Base-by-base conservation (phyloP, 2,329 filamentous ascomycete genomes). In the Claviceps cyperi region DNA sequence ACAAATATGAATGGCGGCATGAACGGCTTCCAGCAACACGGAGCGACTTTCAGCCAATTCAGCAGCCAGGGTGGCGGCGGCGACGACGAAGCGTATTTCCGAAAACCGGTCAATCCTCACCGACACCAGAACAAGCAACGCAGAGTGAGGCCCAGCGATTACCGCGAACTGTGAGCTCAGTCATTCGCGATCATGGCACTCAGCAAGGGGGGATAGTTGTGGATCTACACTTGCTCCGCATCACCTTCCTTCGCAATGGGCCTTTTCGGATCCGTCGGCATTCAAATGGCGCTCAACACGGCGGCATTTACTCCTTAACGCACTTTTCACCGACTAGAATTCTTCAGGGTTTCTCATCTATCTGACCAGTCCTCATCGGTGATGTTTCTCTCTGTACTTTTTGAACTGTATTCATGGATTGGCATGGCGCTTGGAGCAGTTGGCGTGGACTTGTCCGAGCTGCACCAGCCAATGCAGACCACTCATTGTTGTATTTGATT, bases 71-170 rank as follows among this genome's bases (percentile, higher is more conserved):
- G 80, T 4, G 28, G 28, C 28, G 28, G 28, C 24, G 24, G 24
- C 28, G 28, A 94, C 50, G 89, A 94, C 51, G 87, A 89, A 53
- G 86, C 92, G 6, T 98, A 98, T 68, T 94, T 97, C 65, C 80
- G 92, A 51, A 91, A 95, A 65, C 92, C 92, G 0, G 86, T 97
- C 54, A 98, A 98, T 63, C 91, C 90, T 2, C 86, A 95, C 62
- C 80, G 92, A 47, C 86, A 92, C 62, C 84, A 90, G 65, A 87
- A 89, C 61, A 79, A 85, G 59, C 83, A 88, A 59, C 80, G 84
- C 56, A 76, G 87, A 58, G 80, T 86, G 50, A 78, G 92, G 50
- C 90, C 90, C 11, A 92, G 87, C 63, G 92, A 98, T 68, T 97
- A 92, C 65, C 78, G 86, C 55, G 87, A 94, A 70, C 73, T 95